A percentile compares a stretch with the other conserved stretches of the same genome.
phyloP scores from a whole-genome alignment of 805 yeast genomes.

The Suhomyces tanzawaensis region DNA sequence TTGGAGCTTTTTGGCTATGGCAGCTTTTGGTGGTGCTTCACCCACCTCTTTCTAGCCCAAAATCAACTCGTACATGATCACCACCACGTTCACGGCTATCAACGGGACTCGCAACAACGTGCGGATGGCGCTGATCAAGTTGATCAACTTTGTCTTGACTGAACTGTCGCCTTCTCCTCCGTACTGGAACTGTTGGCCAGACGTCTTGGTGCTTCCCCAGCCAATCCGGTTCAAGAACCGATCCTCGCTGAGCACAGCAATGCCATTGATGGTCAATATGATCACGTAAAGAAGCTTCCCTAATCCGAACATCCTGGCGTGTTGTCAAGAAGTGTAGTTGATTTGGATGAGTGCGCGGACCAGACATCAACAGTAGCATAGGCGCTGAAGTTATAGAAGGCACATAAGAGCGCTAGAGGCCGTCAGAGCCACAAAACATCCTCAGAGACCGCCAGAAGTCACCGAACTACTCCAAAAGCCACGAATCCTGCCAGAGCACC shows the following conservation, averaged over 20 bases:
- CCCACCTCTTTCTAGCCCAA: slow-evolving; percentile 47
- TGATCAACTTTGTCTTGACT: slow-evolving; percentile 58
- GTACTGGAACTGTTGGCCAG: slow-evolving; percentile 17
- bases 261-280: slow-evolving; percentile 64
- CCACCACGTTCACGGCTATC: slow-evolving; percentile 62
- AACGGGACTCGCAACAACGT: slow-evolving; percentile 74
- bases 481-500: no score
- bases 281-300: slow-evolving; percentile 57
- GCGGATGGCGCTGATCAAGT: slow-evolving; percentile 69
- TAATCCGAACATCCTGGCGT: slow-evolving; percentile 54
- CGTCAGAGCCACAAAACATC: no score
- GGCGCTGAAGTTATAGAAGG: no score
- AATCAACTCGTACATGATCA: slow-evolving; percentile 67
- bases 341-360: neutral
- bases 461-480: no score
- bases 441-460: no score
- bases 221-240: slow-evolving; percentile 65
- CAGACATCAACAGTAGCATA: no score
- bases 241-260: slow-evolving; percentile 79
- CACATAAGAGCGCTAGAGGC: no score
- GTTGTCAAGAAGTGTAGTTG: neutral
- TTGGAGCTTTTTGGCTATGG: neutral
- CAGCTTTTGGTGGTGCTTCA: neutral
- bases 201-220: slow-evolving; percentile 25
- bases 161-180: slow-evolving; percentile 38